A percentile compares a stretch with the other conserved stretches of the same genome.
These are phyloP conservation scores for Aciculosporium take DNA, from an alignment of 2,329 filamentous ascomycete genomes.

Conservation along the genomic window DNA sequence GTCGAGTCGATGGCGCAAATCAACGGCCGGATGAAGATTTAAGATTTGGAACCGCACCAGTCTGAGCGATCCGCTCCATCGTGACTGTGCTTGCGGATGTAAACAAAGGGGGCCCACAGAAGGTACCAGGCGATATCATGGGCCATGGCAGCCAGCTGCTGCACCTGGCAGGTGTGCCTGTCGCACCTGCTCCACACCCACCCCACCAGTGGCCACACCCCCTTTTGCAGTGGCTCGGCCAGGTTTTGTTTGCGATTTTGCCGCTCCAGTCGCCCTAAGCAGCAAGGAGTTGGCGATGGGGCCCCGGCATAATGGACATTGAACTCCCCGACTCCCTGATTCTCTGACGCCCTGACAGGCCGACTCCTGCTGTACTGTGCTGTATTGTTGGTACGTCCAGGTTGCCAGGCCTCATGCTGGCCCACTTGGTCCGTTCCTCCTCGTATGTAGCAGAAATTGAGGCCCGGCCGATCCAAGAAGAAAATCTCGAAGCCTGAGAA, in stretches of 20 bases:
- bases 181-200: background rate
- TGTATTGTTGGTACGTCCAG: background rate
- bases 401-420: slow-evolving; percentile 3
- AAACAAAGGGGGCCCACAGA: background rate
- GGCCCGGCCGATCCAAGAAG: slow-evolving; percentile 1
- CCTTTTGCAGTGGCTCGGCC: background rate
- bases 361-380: background rate
- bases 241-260: background rate
- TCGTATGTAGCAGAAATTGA: slow-evolving; percentile 1
- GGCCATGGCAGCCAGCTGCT: no score
- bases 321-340: background rate
- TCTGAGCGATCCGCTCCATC: background rate
- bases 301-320: slow-evolving; percentile 2
- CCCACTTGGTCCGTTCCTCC: slow-evolving; percentile 7
- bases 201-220: background rate
- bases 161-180: slow-evolving; percentile 1
- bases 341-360: no score
- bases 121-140: background rate
- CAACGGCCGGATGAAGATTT: no score
- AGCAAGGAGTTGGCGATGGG: slow-evolving; percentile 2
- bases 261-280: background rate
- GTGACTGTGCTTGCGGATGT: background rate
- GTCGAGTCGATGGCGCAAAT: background rate
- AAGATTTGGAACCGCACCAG: background rate
- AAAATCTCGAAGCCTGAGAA: slow-evolving; percentile 1